phyloP scores from a whole-genome alignment of 2,329 filamentous ascomycete genomes.

The Orbilia brochopaga region DNA sequence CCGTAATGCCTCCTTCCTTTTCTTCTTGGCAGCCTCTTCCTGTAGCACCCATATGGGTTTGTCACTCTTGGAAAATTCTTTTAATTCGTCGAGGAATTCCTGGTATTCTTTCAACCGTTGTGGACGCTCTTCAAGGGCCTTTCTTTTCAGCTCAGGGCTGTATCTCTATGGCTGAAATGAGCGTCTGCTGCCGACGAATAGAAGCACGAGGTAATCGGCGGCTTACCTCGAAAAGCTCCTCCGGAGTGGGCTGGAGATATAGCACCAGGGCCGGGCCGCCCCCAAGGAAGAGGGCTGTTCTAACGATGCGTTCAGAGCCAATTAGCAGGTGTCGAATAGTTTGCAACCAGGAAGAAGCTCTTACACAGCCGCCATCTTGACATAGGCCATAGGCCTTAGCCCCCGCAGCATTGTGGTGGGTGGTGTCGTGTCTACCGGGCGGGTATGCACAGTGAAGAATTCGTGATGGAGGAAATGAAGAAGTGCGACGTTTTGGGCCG shows the following conservation, averaged over 20 bases:
- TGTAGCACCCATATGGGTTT: constrained; percentile 67
- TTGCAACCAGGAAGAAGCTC: not conserved
- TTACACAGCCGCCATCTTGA: constrained; percentile 40
- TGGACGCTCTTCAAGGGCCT: constrained; percentile 78
- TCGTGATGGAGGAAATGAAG: not conserved
- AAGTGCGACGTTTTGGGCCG: not conserved
- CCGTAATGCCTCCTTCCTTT: constrained; percentile 27
- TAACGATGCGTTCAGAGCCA: constrained; percentile 58
- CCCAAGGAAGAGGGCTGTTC: constrained; percentile 73
- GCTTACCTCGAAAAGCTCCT: constrained; percentile 68
- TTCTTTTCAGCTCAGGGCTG: constrained; percentile 90
- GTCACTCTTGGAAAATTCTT: constrained; percentile 87
- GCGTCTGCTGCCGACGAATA: not conserved
- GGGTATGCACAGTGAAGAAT: constrained; percentile 9
- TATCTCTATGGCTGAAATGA: constrained; percentile 72
- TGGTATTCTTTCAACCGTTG: constrained; percentile 85
- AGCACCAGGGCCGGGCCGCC: constrained; percentile 85
- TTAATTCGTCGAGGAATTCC: constrained; percentile 80
- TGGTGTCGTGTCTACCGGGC: not conserved
- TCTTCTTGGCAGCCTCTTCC: constrained; percentile 35
- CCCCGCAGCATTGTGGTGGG: constrained; percentile 19
- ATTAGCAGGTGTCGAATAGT: not conserved
- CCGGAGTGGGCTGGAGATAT: constrained; percentile 81
- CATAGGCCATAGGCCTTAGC: constrained; percentile 24
- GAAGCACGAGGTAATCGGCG: not conserved